Evolutionary conservation across 2,329 filamentous ascomycete species (phyloP), one percentile per base, ranked within the genome.

Genomic region (Fonsecaea monophora): DNA sequence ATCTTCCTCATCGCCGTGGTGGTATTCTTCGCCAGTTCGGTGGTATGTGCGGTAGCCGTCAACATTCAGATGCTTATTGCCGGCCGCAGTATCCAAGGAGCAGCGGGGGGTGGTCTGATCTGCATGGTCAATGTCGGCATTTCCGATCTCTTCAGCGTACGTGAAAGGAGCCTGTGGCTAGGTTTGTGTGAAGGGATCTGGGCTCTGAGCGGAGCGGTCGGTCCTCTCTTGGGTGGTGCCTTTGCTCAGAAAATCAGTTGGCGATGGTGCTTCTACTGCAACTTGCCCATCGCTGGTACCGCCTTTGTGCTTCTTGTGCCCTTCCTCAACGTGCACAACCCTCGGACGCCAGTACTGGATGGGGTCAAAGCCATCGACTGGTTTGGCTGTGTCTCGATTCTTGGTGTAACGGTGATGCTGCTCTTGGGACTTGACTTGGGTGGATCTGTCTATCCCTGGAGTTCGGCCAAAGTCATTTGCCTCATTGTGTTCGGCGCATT

Each of bases 361-460:
- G 76, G 76, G 10, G 60, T 78, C 13, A 73, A 73, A 40, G 74
- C 74, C 8, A 83, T 86, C 60, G 83, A 86, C 73, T 87, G 83
- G 87, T 72, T 86, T 9, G 87, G 87, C n/a, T 84, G 83, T 0
- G 71, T 89, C 32, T 80, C 84, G 35, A 87, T 96, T 75, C 85
- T 94, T 30, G 90, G 90, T 50, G 92, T 90, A 21, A 94, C 91
- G 0, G 82, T 96, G 21, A 94, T 96, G 91, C 83, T 96, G 70
- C 86, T 97, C 3, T 87, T 97, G 50, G 94, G 92, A 0, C 86
- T 97, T 10, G 90, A 96, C 75, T 92, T 94, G 68, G 94, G 93
- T 62, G 93, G 92, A 57, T 86, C 92, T 60, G 83, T 84, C 25
- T 87, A 86, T 70, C 90, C 93, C 0, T 96, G 92, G 92, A 79